Evolutionary conservation across 768 basidiomycete genomes (phyloP).

Genomic region (Rhizopogon vesiculosus): DNA sequence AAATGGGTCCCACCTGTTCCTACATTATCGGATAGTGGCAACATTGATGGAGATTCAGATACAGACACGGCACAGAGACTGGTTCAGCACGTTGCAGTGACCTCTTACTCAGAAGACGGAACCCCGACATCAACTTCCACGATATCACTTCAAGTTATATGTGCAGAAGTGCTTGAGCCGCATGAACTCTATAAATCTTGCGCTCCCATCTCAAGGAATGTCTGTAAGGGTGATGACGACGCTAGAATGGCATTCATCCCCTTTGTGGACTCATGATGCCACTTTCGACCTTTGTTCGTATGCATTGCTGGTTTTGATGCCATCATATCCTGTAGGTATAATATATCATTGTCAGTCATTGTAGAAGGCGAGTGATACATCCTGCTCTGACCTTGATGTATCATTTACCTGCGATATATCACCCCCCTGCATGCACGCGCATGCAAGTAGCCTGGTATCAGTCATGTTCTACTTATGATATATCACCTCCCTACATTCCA

Average conservation of each 20-base stretch:
- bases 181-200: slow-evolving; percentile 52
- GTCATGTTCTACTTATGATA: no score
- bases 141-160: background rate
- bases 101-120: background rate
- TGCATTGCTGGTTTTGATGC: no score
- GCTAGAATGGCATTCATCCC: slow-evolving; percentile 56
- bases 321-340: no score
- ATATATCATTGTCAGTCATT: no score
- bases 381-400: no score
- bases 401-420: no score
- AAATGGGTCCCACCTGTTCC: background rate
- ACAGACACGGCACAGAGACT: background rate
- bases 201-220: slow-evolving; percentile 41
- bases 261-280: slow-evolving; percentile 56
- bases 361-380: no score
- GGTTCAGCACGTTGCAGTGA: background rate
- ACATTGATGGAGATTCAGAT: background rate
- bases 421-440: no score
- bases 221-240: slow-evolving; percentile 55
- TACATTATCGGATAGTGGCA: background rate
- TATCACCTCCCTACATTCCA: no score
- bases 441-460: no score
- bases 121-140: background rate
- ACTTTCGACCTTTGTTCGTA: slow-evolving; percentile 48
- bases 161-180: slow-evolving; percentile 10